Conservation (phyloP, 208 protist genomes). For the Borovskyia barvae region DNA sequence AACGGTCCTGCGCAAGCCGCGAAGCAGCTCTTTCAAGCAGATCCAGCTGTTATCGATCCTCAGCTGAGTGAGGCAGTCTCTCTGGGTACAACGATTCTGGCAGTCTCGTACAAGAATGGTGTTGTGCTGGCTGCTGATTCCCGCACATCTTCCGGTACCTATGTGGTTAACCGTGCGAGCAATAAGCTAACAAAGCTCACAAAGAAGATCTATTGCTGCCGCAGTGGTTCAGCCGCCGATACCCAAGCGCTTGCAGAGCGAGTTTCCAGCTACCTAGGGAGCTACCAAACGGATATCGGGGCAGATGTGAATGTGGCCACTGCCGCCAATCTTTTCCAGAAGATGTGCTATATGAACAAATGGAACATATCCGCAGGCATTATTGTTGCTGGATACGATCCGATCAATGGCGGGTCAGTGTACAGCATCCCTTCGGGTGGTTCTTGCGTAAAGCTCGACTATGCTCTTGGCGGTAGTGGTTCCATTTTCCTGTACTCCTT, state of each 20-base stretch:
- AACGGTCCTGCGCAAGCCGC: conserved; percentile 69
- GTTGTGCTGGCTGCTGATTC: conserved; percentile 98
- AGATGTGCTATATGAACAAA: conserved; percentile 98
- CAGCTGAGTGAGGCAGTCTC: conserved; percentile 85
- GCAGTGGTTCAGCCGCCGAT: conserved; percentile 98
- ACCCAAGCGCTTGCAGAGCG: conserved; percentile 96
- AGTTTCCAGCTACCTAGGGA: conserved; percentile 91
- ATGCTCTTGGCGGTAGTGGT: conserved; percentile 95
- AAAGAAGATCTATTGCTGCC: conserved; percentile 97
- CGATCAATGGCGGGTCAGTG: conserved; percentile 94
- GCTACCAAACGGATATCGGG: conserved; percentile 91
- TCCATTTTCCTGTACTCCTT: conserved; percentile 99
- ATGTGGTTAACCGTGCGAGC: conserved; percentile 97
- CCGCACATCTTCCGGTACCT: conserved; percentile 95
- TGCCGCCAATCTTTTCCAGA: conserved; percentile 96
- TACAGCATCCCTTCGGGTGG: conserved; percentile 97
- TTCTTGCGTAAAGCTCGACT: conserved; percentile 93
- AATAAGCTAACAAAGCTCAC: conserved; percentile 98
- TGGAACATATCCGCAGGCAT: conserved; percentile 95
- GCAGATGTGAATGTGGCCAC: conserved; percentile 90
- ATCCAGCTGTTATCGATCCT: conserved; percentile 77
- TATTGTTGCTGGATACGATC: conserved; percentile 97
- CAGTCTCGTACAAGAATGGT: conserved; percentile 95
- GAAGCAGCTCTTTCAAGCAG: conserved; percentile 67
- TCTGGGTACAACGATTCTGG: conserved; percentile 98